Evolutionary conservation across 768 basidiomycete genomes (phyloP).

Genomic region (Tylopilus sp.): DNA sequence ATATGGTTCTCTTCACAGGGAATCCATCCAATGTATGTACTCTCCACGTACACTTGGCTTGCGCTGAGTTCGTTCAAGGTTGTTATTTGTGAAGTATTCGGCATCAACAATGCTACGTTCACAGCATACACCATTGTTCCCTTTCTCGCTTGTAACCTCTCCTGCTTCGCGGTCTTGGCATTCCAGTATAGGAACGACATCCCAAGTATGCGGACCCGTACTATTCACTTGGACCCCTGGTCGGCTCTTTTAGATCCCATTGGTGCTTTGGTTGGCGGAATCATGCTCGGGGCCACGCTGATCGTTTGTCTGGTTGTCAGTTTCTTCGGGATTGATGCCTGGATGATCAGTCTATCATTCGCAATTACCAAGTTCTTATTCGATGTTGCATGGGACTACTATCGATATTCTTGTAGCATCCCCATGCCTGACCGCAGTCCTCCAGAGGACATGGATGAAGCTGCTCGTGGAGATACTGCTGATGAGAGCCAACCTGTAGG

Average conservation of each 20-base stretch:
- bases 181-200: conserved; percentile 59
- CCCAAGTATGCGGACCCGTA: conserved; percentile 40
- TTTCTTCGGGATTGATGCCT: conserved; percentile 74
- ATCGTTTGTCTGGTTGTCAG: conserved; percentile 73
- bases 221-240: conserved; percentile 45
- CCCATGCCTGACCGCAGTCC: conserved; percentile 12
- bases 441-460: background rate
- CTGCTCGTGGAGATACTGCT: too few species aligned
- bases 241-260: conserved; percentile 67
- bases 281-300: conserved; percentile 64
- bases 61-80: too few species aligned
- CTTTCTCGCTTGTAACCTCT: conserved; percentile 63
- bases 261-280: conserved; percentile 71
- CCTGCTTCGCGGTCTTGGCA: conserved; percentile 56
- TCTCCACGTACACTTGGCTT: too few species aligned
- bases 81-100: background rate
- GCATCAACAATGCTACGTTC: conserved; percentile 59
- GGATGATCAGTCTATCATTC: conserved; percentile 82
- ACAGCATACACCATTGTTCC: conserved; percentile 83
- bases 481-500: too few species aligned
- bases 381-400: conserved; percentile 61
- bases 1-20: too few species aligned
- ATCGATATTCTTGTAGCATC: conserved; percentile 35
- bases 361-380: conserved; percentile 67
- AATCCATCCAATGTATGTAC: too few species aligned